Base-by-base conservation (phyloP, 2,329 filamentous ascomycete species). In the Colletotrichum salicis region DNA sequence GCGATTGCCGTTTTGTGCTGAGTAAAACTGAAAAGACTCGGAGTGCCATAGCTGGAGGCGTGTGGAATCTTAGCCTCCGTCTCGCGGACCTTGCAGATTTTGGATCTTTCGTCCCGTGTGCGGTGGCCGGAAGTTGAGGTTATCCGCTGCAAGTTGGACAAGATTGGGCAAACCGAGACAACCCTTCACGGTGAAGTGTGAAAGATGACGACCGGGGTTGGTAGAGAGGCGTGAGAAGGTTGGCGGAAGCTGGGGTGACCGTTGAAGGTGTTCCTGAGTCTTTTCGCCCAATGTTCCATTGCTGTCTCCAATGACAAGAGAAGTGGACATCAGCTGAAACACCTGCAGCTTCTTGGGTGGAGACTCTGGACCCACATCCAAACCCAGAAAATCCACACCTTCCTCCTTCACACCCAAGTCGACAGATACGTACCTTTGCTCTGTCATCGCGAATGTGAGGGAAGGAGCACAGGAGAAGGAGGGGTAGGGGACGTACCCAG, bases 241-340 rank as follows among this genome's bases (percentile, higher is more conserved):
- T 56, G 41, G 41, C 35, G 56, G 56, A 48, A 68, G 51, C 68
- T 54, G 64, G 68, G 69, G 64, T 69, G 69, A 64, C 65, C 65
- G 69, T 69, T 71, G 69, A 27, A 69, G 54, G 48, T 37, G 69
- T 69, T 69, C 67, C 69, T 59, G 59, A 71, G 69, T 69, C 65
- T 71, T 55, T 64, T 69, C 54, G 45, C 35, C 54, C 65, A 64
- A 64, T 55, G 70, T 72, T 72, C 70, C 70, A 71, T 70, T 70
- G 56, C 54, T 56, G 70, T 71, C 67, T 72, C 70, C 70, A 72
- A 62, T 63, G 70, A 71, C 67, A 67, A 71, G 70, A 71, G 51
- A 61, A 67, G 70, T 70, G 60, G 70, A 72, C 67, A 72, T 72
- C 70, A 71, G 70, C 70, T 72, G 70, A 72, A 72, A 72, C 70